These are phyloP conservation scores for Lepidium sativum DNA, from an alignment of 345 rosid genomes.

Conservation along the genomic window DNA sequence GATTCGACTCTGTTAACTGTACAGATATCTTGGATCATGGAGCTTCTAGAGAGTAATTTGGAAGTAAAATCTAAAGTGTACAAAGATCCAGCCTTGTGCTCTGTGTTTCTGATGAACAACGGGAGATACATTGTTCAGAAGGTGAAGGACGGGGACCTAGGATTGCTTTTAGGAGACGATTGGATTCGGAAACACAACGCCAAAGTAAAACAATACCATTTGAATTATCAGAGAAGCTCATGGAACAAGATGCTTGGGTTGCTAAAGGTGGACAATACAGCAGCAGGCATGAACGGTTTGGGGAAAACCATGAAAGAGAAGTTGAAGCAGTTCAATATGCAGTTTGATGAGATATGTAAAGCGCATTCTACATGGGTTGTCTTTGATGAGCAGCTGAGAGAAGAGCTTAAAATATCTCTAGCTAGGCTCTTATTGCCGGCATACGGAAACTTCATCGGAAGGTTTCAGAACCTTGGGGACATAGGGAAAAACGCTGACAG, in stretches of 20 bases:
- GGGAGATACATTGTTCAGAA: conserved; percentile 79
- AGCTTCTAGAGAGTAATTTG: conserved; percentile 79
- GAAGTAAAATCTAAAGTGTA: conserved; percentile 79
- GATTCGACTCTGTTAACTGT: conserved; percentile 53
- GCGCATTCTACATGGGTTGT: conserved; percentile 49
- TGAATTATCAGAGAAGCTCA: conserved; percentile 54
- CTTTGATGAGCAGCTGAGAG: conserved; percentile 61
- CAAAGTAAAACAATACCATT: conserved; percentile 52
- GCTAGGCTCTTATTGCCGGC: conserved; percentile 46
- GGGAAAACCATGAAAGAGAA: conserved; percentile 52
- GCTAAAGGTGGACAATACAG: conserved; percentile 41
- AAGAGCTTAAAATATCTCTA: conserved; percentile 44
- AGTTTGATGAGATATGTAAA: conserved; percentile 48
- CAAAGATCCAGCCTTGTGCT: conserved; percentile 51
- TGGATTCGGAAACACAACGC: conserved; percentile 80
- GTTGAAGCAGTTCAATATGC: conserved; percentile 45
- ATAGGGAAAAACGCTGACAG: conserved; percentile 41
- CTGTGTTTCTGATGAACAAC: conserved; percentile 79
- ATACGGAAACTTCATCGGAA: conserved; percentile 46
- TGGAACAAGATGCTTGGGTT: conserved; percentile 60
- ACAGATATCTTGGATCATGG: conserved; percentile 89
- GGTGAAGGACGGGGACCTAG: conserved; percentile 67
- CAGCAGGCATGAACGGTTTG: conserved; percentile 30
- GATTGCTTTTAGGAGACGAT: conserved; percentile 65
- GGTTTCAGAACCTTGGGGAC: conserved; percentile 49